Evolutionary conservation across 495 filamentous ascomycete species (phyloP).

Genomic region (Lophiostoma macrostomum): DNA sequence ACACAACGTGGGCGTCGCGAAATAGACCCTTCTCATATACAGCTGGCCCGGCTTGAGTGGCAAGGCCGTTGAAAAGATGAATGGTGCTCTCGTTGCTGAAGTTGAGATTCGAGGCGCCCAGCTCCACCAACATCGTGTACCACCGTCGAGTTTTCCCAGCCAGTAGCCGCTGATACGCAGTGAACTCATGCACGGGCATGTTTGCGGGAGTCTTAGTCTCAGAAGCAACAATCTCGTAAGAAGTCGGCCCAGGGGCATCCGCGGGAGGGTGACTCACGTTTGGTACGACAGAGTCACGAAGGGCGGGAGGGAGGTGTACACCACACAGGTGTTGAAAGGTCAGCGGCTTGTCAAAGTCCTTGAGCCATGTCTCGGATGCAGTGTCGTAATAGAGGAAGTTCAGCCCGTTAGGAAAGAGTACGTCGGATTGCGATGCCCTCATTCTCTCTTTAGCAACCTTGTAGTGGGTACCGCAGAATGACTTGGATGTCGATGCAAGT

Average conservation of each 20-base stretch:
- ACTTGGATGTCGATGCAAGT: slow-evolving; percentile 43
- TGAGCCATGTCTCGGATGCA: slow-evolving; percentile 35
- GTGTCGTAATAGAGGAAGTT: slow-evolving; percentile 39
- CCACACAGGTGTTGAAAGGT: slow-evolving; percentile 40
- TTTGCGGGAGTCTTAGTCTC: slow-evolving; percentile 47
- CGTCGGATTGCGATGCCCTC: slow-evolving; percentile 29
- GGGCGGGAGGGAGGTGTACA: slow-evolving; percentile 31
- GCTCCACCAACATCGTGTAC: slow-evolving; percentile 49
- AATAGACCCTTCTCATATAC: slow-evolving; percentile 36
- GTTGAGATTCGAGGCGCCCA: slow-evolving; percentile 52
- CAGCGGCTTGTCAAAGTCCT: slow-evolving; percentile 21
- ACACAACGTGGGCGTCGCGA: slow-evolving; percentile 45
- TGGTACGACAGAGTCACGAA: slow-evolving; percentile 19
- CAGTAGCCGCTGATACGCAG: slow-evolving; percentile 48
- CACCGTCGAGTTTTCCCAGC: slow-evolving; percentile 49
- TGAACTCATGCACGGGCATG: slow-evolving; percentile 49
- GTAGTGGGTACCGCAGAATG: slow-evolving; percentile 42
- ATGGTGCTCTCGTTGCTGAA: slow-evolving; percentile 49
- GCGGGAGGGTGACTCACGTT: slow-evolving; percentile 17
- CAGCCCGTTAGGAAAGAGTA: slow-evolving; percentile 37
- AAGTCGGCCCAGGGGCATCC: slow-evolving; percentile 46
- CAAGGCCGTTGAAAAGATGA: slow-evolving; percentile 43
- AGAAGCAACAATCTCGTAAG: slow-evolving; percentile 55
- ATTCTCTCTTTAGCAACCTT: slow-evolving; percentile 34
- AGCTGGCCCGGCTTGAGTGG: slow-evolving; percentile 49